Evolutionary conservation across 2,329 filamentous ascomycete species (phyloP).

Genomic region (Cladosporium sp.): DNA sequence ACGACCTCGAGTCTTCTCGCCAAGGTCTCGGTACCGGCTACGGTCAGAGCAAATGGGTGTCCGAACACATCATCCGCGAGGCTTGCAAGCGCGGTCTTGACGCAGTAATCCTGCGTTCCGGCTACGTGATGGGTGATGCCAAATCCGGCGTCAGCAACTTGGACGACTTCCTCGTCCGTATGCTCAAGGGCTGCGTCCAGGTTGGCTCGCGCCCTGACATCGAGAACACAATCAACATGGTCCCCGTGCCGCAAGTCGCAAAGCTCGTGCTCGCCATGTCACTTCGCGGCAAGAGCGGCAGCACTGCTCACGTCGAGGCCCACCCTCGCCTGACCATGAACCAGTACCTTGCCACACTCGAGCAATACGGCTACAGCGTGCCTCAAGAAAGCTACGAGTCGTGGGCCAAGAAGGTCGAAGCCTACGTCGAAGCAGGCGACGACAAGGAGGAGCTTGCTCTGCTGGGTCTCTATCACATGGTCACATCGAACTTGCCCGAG

Average conservation of each 20-base stretch:
- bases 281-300: conserved; percentile 49
- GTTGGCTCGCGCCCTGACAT: conserved; percentile 70
- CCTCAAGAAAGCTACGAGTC: conserved; percentile 63
- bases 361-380: conserved; percentile 68
- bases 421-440: conserved; percentile 58
- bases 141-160: conserved; percentile 68
- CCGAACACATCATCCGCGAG: conserved; percentile 68
- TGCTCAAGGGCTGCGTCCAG: conserved; percentile 85
- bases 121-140: conserved; percentile 77
- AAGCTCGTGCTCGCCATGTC: conserved; percentile 72
- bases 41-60: conserved; percentile 85
- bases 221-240: conserved; percentile 80
- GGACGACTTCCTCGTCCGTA: conserved; percentile 85
- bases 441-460: conserved; percentile 65
- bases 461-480: conserved; percentile 71
- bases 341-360: conserved; percentile 67
- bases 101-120: conserved; percentile 74
- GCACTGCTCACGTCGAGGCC: conserved; percentile 71
- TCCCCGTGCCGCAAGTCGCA: conserved; percentile 80
- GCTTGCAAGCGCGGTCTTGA: conserved; percentile 72
- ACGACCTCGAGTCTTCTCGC: conserved; percentile 73
- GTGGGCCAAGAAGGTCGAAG: conserved; percentile 66
- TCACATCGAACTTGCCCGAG: conserved; percentile 63
- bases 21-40: conserved; percentile 80
- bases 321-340: conserved; percentile 76